Percentiles rank a stretch among this genome's conserved stretches.
Conservation (phyloP, 371 early-diverging fungal species). For the Zychaea mexicana region DNA sequence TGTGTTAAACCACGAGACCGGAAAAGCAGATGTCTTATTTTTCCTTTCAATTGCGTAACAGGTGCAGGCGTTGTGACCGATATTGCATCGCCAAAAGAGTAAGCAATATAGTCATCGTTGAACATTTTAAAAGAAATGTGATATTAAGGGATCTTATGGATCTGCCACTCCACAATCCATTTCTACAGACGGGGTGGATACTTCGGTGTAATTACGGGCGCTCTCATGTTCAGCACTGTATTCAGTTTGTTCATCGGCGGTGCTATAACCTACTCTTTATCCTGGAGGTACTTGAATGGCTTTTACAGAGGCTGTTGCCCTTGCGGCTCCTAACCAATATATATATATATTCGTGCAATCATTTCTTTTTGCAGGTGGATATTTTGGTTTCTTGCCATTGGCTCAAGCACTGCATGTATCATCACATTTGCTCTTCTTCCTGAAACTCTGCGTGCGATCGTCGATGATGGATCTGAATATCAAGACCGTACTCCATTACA, state of each 20-base stretch:
- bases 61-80: constrained; percentile 41
- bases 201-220: constrained; percentile 19
- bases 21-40: no score
- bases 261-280: constrained; percentile 10
- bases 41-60: no score
- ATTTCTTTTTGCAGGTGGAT: no score
- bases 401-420: constrained; percentile 42
- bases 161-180: no score
- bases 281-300: constrained; percentile 24
- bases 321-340: neutral
- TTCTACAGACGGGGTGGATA: neutral
- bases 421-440: constrained; percentile 53
- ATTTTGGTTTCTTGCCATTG: constrained; percentile 54
- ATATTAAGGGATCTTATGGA: no score
- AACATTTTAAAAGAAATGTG: neutral
- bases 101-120: constrained; percentile 9
- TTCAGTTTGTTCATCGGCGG: constrained; percentile 48
- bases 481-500: constrained; percentile 22
- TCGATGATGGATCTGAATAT: constrained; percentile 25
- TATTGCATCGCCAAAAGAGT: constrained; percentile 48
- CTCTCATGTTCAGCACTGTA: constrained; percentile 16
- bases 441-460: constrained; percentile 57
- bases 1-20: no score
- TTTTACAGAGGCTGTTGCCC: neutral
- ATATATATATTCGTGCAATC: no score